Percentiles rank a stretch among this genome's conserved stretches.
Conservation (phyloP, 2,329 filamentous ascomycete genomes). For the Aschersonia sp. region DNA sequence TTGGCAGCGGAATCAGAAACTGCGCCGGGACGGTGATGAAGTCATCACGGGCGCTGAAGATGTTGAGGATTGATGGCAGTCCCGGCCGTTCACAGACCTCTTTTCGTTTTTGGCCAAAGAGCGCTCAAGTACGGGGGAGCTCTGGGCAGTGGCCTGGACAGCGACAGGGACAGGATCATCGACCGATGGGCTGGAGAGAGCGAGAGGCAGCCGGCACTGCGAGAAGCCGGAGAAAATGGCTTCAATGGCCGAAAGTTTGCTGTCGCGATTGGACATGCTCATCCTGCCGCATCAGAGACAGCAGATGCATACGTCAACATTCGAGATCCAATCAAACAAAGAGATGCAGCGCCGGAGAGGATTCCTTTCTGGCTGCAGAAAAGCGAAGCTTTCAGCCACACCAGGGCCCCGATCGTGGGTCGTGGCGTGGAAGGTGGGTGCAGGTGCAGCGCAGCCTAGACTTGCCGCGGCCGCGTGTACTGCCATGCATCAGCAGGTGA, state of each 20-base stretch:
- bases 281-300: too few relatives aligned
- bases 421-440: background rate
- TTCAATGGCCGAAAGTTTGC: too few relatives aligned
- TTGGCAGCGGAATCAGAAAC: background rate
- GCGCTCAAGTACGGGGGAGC: too few relatives aligned
- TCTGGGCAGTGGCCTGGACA: too few relatives aligned
- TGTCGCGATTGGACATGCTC: too few relatives aligned
- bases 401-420: background rate
- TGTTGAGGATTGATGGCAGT: background rate
- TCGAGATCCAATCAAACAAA: background rate
- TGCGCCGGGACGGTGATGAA: background rate
- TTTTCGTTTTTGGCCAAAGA: too few relatives aligned
- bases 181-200: too few relatives aligned
- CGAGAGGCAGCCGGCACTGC: too few relatives aligned
- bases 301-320: background rate
- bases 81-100: background rate
- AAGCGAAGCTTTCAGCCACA: background rate
- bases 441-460: background rate
- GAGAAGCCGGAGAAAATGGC: too few relatives aligned
- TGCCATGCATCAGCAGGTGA: background rate
- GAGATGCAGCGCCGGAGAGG: background rate
- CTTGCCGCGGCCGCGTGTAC: background rate
- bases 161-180: too few relatives aligned
- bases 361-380: background rate
- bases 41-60: background rate